Base-by-base conservation (phyloP, 2,329 filamentous ascomycete species). In the Colletotrichum tropicicola region DNA sequence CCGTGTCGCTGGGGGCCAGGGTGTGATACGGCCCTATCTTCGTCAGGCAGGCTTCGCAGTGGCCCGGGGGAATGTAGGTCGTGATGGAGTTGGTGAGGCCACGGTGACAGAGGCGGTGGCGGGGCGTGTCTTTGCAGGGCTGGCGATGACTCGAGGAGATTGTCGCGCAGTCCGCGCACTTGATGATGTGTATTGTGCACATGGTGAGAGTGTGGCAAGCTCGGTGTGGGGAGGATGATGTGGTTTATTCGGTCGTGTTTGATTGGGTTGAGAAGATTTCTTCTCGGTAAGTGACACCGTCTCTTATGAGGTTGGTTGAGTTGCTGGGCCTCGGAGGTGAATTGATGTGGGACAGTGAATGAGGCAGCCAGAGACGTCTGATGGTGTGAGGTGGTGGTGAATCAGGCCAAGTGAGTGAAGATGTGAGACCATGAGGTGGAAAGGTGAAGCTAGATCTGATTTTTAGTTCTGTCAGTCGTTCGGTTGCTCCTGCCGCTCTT, bases 121-220 rank as follows among this genome's bases (percentile, higher is more conserved):
- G 0, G 19, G 58, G 25, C 4, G 23, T 47, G 10, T 12, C 19
- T 0, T 30, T 15, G 21, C 52, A 53, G 17, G 23, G 19, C 8
- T 28, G 51, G 21, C 39, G 37, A 27, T 23, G 30, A 19, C 21
- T 15, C 4, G 47, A 45, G 28, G n/a, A 5, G 1, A 58, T 35
- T 6, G 19, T 6, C 7, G 19, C 12, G 41, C 59, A 35, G 30
- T 39, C n/a, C 23, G n/a, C 44, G 52, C 37, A 58, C 25, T 37
- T 27, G 37, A 27, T 12, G 19, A 58, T 28, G 51, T 47, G 59
- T 44, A 56, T 37, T 49, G 62, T 62, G 25, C 58, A 52, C 51
- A 62, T 47, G 17, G n/a, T n/a, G n/a, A n/a, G n/a, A n/a, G n/a
- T 35, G 8, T 35, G 32, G 32, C 5, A 5, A 5, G 32, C 12